Conservation (phyloP, 2,329 filamentous ascomycete species). For the Endocalyx cinctus region DNA sequence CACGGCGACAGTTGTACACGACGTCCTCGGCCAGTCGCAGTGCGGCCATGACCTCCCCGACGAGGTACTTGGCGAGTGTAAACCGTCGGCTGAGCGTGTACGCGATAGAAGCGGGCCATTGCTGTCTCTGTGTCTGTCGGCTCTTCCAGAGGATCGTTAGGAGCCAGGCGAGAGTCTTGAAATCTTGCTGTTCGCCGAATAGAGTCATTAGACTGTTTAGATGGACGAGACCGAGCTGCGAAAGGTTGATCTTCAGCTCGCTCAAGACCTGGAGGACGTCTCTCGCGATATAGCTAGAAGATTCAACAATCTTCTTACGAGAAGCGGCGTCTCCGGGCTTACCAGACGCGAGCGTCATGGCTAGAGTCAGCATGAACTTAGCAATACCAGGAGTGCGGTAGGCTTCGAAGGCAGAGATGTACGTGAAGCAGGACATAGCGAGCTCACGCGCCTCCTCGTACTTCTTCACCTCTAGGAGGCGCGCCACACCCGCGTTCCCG, state of each 20-base stretch:
- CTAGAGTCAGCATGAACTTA: constrained; percentile 30
- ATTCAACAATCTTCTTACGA: not conserved
- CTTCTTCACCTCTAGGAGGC: constrained; percentile 23
- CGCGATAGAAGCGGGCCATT: constrained; percentile 11
- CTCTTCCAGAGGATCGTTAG: constrained; percentile 30
- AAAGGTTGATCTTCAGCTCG: constrained; percentile 37
- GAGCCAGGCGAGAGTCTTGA: constrained; percentile 34
- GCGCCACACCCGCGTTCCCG: constrained; percentile 20
- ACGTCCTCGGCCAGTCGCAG: constrained; percentile 19
- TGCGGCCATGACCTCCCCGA: constrained; percentile 13
- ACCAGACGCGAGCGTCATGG: constrained; percentile 17
- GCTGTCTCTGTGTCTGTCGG: constrained; percentile 11
- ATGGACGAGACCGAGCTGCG: constrained; percentile 33
- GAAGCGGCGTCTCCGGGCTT: not conserved
- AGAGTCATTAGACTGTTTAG: constrained; percentile 37
- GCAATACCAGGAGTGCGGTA: constrained; percentile 25
- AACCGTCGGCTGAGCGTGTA: constrained; percentile 14
- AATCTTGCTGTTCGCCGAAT: constrained; percentile 40
- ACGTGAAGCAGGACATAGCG: constrained; percentile 27
- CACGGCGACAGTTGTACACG: constrained; percentile 20
- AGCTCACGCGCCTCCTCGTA: constrained; percentile 29
- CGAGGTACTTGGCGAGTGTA: constrained; percentile 14
- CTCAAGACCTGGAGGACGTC: constrained; percentile 35
- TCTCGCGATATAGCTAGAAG: constrained; percentile 18
- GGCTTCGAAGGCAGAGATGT: constrained; percentile 26